Evolutionary conservation across 192 early-diverging fungal genomes (phyloP), one percentile per base, ranked within the genome.

Genomic region (Neocallimastix lanati): DNA sequence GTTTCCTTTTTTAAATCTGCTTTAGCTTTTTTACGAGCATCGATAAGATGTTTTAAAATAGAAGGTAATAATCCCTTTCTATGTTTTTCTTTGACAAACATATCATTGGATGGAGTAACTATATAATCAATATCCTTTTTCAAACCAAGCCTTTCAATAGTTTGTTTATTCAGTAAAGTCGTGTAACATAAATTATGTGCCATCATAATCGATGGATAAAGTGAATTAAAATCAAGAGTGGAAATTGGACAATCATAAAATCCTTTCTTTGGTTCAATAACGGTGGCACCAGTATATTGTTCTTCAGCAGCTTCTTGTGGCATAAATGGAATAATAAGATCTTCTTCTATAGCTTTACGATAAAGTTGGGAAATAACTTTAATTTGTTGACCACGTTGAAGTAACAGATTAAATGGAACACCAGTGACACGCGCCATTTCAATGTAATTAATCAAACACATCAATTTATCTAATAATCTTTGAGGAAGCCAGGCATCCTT

Each of bases 191-290:
- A 88, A 82, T 99, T 99, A 86, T 97, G 97, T 29, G 95, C 96
- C 92, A 97, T 97, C 95, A 99, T 99, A 80, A 99, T 99, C 13
- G 96, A 96, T 25, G 97, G 97, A 83, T 99, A 99, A 82, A 99
- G 89, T 5, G 96, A 98, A 0, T 92, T 94, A 84, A 99, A 99
- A 91, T 99, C 97, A 33, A 99, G 91, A 2, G 96, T 98, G 13
- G 97, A 94, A 84, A 99, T 97, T 4, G 96, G 96, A n/a, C 91
- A 84, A 82, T 96, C 93, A 82, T 98, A 98, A 80, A 92, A 99
- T 13, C 96, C 97, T 80, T 91, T 93, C 79, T 89, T 86, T 30
- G 97, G 96, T 76, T 99, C 97, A 84, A 99, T 94, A 67, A 99
- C 96, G 14, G 92, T 96, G 12, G 97, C 97, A 38, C 97, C 97